Percentiles rank a stretch among this genome's conserved stretches.
phyloP scores from a whole-genome alignment of 83 land plant genomes.

The Picea abies region DNA sequence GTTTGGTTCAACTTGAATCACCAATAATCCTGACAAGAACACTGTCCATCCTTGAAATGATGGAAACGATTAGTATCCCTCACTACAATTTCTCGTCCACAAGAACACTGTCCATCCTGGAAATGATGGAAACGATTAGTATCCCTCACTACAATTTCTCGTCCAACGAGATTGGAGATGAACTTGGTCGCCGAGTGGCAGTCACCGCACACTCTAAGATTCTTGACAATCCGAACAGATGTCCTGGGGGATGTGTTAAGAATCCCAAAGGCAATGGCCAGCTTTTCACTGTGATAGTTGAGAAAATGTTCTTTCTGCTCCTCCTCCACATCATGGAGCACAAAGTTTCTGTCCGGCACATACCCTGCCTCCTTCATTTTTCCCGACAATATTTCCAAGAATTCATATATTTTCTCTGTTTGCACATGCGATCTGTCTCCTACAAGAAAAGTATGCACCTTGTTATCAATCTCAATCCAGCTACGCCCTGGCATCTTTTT shows the following conservation, averaged over 20 bases:
- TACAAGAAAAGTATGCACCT: not conserved
- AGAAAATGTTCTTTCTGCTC: conserved; percentile 6
- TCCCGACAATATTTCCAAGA: not conserved
- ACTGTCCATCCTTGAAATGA: not conserved
- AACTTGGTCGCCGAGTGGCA: conserved; percentile 13
- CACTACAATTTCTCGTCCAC: not conserved
- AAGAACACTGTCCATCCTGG: no score
- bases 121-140: no score
- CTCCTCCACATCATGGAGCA: conserved; percentile 2
- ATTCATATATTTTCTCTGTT: not conserved
- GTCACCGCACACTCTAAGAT: conserved; percentile 10
- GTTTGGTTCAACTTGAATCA: conserved; percentile 1
- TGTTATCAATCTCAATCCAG: conserved; percentile 23
- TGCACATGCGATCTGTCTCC: conserved; percentile 4
- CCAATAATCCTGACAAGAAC: conserved; percentile 4
- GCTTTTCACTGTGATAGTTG: conserved; percentile 4
- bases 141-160: no score
- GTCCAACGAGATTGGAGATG: not conserved
- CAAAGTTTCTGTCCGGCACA: not conserved
- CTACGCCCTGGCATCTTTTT: conserved; percentile 20
- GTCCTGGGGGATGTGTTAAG: not conserved
- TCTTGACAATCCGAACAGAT: not conserved
- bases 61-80: not conserved
- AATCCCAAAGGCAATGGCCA: conserved; percentile 17
- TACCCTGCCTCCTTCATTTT: not conserved